Evolutionary conservation across 2,329 filamentous ascomycete genomes (phyloP), one percentile per base, ranked within the genome.

Genomic region (Verticillium tricorpus): DNA sequence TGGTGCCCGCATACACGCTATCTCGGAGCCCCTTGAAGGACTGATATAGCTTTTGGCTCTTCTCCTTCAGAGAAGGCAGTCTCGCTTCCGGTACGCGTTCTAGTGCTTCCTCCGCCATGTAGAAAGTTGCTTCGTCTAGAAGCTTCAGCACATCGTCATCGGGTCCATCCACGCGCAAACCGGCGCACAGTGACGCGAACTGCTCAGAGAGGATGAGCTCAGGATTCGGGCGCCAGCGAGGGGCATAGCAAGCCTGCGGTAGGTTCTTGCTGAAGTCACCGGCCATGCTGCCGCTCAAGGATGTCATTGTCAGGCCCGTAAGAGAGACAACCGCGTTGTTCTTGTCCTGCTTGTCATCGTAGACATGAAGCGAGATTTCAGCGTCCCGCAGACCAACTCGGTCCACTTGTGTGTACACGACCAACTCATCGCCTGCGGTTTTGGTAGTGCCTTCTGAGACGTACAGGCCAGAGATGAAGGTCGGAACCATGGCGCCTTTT

Each of bases 401-500:
- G 50, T 60, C 31, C 32, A 56, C 58, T n/a, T 56, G 22, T 5
- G 58, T 55, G 32, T 60, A 60, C 32, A 60, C 59, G 25, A 35
- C 28, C 22, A 61, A 25, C 54, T 45, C 39, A 28, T 28, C 37
- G 22, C 59, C 59, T 31, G 59, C 32, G 17, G 9, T 8, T 25
- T 31, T 61, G 22, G 54, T 39, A 17, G 57, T 25, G 35, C 40
- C 28, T 1, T 39, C 59, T 14, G 59, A 61, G 54, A 61, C 54
- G 59, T 61, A 57, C 22, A 55, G 25, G 52, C 52, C 28, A 15
- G 19, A 11, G 55, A 61, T 61, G 22, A 57, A 61, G 28, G 54
- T 55, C 39, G 59, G 59, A 3, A 61, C 59, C 59, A 61, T 57
- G 1, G 59, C 50, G 17, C 35, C 37, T 32, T 61, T 61, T 11